phyloP scores from a whole-genome alignment of 352 stramenopile species.

The Pythium folliculosum region DNA sequence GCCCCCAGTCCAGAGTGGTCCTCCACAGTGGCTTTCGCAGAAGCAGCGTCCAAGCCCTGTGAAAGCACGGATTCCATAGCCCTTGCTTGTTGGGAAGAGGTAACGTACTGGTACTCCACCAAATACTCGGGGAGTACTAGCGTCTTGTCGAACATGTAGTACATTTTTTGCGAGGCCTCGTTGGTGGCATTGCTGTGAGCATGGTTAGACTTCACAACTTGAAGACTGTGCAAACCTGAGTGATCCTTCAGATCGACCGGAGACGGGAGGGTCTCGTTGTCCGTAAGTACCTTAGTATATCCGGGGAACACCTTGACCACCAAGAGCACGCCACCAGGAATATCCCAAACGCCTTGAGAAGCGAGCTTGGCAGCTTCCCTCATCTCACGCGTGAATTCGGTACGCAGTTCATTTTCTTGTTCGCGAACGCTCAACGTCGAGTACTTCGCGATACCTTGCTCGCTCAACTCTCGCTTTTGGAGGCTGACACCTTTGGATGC shows the following conservation, averaged over 20 bases:
- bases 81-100: slow-evolving; percentile 1
- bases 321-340: slow-evolving; percentile 52
- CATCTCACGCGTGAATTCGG: slow-evolving; percentile 38
- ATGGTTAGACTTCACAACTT: slow-evolving; percentile 33
- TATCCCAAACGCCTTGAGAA: slow-evolving; percentile 44
- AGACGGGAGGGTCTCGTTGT: slow-evolving; percentile 25
- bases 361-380: slow-evolving; percentile 42
- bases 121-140: slow-evolving; percentile 86
- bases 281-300: slow-evolving; percentile 47
- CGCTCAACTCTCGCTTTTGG: slow-evolving; percentile 26
- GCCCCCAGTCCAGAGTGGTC: slow-evolving; percentile 39
- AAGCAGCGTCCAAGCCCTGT: background rate
- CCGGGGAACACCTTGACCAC: slow-evolving; percentile 88
- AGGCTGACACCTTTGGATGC: slow-evolving; percentile 26
- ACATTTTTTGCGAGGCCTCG: slow-evolving; percentile 58
- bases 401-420: slow-evolving; percentile 22
- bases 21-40: slow-evolving; percentile 7
- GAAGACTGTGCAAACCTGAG: slow-evolving; percentile 54
- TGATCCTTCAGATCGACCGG: slow-evolving; percentile 37
- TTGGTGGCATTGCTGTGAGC: background rate
- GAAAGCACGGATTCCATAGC: background rate
- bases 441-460: slow-evolving; percentile 20
- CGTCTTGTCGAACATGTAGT: slow-evolving; percentile 80
- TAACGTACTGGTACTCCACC: slow-evolving; percentile 77
- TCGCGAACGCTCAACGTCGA: slow-evolving; percentile 28